Evolutionary conservation across 257 asterid species (phyloP), one percentile per base, ranked within the genome.

Genomic region (Galeopsis tetrahit): DNA sequence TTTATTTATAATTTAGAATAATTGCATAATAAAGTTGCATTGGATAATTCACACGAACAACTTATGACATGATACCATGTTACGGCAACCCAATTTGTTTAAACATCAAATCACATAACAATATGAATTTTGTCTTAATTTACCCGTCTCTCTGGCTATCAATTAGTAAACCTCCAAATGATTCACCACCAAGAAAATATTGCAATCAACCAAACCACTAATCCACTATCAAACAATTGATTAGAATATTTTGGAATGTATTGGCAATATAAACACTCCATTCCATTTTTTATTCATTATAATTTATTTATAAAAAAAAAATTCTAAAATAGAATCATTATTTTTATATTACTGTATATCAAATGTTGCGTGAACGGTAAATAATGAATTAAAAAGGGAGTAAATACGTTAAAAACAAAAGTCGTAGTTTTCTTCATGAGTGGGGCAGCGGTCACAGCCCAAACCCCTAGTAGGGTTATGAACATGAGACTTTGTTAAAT

Each of bases 121-220:
- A 36, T 6, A 44, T 58, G 2, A 17, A 4, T 34, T 15, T 34
- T 61, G 69, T 62, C 63, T 62, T 60, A 5, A 48, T 35, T 71
- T 35, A 71, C 68, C 68, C 31, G 2, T 1, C 2, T 5, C 2
- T 5, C 46, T 48, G 7, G 9, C 51, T 7, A 7, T 14, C 49
- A 61, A 2, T 52, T 58, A 15, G 73, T 67, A 66, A 66, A 57
- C 38, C 60, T 9, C 13, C 9, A 28, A 42, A 74, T 74, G 59
- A 66, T 66, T 74, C 58, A 66, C 42, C 55, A 34, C 17, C 43
- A 43, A 57, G 63, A 67, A 58, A 66, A 35, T 6, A 58, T 53
- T 4, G 36, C 66, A 63, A 63, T 43, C 70, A 39, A 52, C 14
- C 15, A 49, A 49, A 35, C 10, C 28, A 48, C 38, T 44, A 57